Evolutionary conservation across 306 rosid genomes (phyloP).

Genomic region (Heteromeles arbutifolia): DNA sequence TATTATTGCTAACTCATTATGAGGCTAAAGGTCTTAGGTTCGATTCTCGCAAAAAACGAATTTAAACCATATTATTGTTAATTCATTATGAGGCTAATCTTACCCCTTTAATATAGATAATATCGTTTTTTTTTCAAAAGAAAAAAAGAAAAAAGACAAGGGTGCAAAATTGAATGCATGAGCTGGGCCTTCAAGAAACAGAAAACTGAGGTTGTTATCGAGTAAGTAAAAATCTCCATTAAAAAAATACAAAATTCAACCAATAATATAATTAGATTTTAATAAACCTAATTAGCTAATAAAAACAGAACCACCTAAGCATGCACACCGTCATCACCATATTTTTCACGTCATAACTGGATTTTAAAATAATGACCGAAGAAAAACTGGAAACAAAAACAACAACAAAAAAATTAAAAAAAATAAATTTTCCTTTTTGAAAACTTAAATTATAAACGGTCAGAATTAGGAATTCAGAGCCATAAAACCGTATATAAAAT

Average conservation of each 20-base stretch:
- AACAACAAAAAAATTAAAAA: background rate
- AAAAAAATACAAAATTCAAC: background rate
- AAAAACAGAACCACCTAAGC: background rate
- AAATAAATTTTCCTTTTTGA: background rate
- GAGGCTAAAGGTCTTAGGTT: too few relatives aligned
- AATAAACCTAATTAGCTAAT: background rate
- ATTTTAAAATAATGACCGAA: background rate
- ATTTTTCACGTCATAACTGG: background rate
- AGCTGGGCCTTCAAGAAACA: background rate
- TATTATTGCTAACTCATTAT: too few relatives aligned
- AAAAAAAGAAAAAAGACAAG: too few relatives aligned
- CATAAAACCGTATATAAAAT: constrained; percentile 2
- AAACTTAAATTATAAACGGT: constrained; percentile 4
- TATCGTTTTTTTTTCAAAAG: too few relatives aligned
- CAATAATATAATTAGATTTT: background rate
- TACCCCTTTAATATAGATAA: too few relatives aligned
- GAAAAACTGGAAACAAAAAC: background rate
- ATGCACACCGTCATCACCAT: background rate
- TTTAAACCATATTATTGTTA: too few relatives aligned
- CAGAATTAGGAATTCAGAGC: constrained; percentile 8
- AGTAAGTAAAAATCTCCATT: background rate
- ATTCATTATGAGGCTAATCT: too few relatives aligned
- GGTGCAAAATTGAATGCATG: background rate
- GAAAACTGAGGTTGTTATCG: background rate
- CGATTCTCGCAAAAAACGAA: too few relatives aligned